Evolutionary conservation across 108 stramenopile genomes (phyloP), one percentile per base, ranked within the genome.

Genomic region (Asterionellopsis glacialis): DNA sequence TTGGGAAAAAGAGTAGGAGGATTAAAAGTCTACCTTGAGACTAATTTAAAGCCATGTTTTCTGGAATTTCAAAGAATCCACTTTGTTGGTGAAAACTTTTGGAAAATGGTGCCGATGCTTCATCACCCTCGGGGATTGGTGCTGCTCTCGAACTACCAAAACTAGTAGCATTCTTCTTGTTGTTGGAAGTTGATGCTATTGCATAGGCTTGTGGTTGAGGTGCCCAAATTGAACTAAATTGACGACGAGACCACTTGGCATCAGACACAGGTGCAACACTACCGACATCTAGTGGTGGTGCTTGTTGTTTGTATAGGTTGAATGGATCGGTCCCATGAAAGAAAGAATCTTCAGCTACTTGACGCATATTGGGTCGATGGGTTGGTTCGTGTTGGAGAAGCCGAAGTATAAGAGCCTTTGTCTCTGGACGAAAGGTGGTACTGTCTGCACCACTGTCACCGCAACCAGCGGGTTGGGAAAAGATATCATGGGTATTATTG

Each of bases 151-250:
- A 33, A 23, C 33, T 42, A 65, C 59, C 59, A 48, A 39, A 39
- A 13, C 41, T 54, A 4, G 12, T 21, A 2, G 41, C 15, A 33
- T 33, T 33, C 5, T 7, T 33, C 33, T 5, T 33, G 33, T 33
- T 33, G 7, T 33, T 33, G 33, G n/a, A 18, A 22, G 18, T 9
- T 18, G 52, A 24, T 15, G 65, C 66, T 45, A 87, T 76, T 41
- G 72, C 68, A 57, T 91, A 91, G 1, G 77, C 75, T 22, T 75
- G 64, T 23, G 91, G 91, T 55, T 89, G 88, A 10, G 91, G 91
- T n/a, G 88, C 84, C 91, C 91, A 93, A 13, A 93, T 93, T 0
- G 84, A 85, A 55, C 91, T 93, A 49, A 87, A 85, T 48, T 93
- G 91, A 9, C 91, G 81, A 26, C 91, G 72, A 16, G 84, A 59